Percentiles rank a stretch among this genome's conserved stretches.
These are phyloP conservation scores for Lyophyllum decastes DNA, from an alignment of 768 basidiomycete species.

Conservation along the genomic window DNA sequence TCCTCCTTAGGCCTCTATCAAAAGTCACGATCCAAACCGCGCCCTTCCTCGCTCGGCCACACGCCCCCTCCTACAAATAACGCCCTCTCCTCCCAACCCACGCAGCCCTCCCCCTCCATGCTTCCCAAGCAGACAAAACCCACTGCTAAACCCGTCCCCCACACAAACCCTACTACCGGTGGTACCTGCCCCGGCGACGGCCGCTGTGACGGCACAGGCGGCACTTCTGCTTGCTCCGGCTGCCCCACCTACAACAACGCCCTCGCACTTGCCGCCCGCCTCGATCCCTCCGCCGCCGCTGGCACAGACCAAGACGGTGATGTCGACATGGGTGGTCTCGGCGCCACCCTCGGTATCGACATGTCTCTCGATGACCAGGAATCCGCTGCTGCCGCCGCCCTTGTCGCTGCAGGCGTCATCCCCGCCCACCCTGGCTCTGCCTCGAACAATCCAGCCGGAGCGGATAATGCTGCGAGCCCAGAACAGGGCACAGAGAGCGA, in stretches of 20 bases:
- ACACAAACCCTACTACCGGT: constrained; percentile 16
- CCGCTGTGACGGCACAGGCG: constrained; percentile 96
- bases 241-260: constrained; percentile 97
- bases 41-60: constrained; percentile 60
- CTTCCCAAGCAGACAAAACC: constrained; percentile 5
- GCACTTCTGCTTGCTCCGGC: constrained; percentile 88
- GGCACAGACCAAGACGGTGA: constrained; percentile 22
- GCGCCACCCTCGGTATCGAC: constrained; percentile 9
- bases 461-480: background rate
- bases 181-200: constrained; percentile 99
- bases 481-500: background rate
- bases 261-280: constrained; percentile 44
- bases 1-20: constrained; percentile 70
- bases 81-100: constrained; percentile 25
- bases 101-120: constrained; percentile 6
- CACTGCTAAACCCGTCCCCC: constrained; percentile 5
- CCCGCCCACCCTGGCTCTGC: constrained; percentile 3
- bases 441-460: background rate
- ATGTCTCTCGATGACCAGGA: constrained; percentile 13
- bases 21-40: constrained; percentile 78
- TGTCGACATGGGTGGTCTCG: constrained; percentile 13
- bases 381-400: constrained; percentile 20
- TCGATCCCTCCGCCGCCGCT: constrained; percentile 24
- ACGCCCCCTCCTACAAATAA: constrained; percentile 34
- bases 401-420: constrained; percentile 20